These are phyloP conservation scores for Recurvomyces mirabilis DNA, from an alignment of 495 filamentous ascomycete species.

Conservation along the genomic window DNA sequence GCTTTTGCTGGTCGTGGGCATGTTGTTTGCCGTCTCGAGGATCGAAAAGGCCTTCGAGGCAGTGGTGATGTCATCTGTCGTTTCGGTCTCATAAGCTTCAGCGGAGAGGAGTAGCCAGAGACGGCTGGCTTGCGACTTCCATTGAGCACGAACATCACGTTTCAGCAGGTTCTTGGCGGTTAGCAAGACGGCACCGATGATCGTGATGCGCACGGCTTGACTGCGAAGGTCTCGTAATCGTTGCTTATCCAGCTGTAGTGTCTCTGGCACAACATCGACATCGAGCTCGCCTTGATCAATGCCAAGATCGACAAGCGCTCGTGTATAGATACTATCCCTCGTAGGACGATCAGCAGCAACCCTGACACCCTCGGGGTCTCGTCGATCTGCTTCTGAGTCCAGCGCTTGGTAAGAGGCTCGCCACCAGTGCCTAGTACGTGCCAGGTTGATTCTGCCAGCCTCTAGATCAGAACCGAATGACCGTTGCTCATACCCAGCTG, in stretches of 20 bases:
- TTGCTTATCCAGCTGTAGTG: slow-evolving; percentile 64
- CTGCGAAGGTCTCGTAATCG: slow-evolving; percentile 57
- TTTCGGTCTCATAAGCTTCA: slow-evolving; percentile 32
- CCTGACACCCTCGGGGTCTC: slow-evolving; percentile 59
- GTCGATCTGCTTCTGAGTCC: slow-evolving; percentile 55
- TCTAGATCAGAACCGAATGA: slow-evolving; percentile 62
- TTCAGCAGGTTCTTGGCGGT: slow-evolving; percentile 94
- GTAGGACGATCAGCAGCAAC: slow-evolving; percentile 42
- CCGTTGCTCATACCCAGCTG: slow-evolving; percentile 66
- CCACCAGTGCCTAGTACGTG: slow-evolving; percentile 63
- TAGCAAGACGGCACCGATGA: slow-evolving; percentile 68
- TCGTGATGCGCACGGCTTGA: slow-evolving; percentile 61
- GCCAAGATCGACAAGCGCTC: slow-evolving; percentile 54
- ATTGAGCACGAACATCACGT: slow-evolving; percentile 77
- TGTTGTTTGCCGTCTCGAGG: slow-evolving; percentile 66
- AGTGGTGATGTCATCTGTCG: slow-evolving; percentile 35
- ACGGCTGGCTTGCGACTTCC: slow-evolving; percentile 76
- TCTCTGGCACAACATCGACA: slow-evolving; percentile 63
- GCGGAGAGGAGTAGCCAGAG: slow-evolving; percentile 40
- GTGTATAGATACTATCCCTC: slow-evolving; percentile 65
- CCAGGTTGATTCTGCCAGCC: slow-evolving; percentile 44
- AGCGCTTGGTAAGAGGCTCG: slow-evolving; percentile 54
- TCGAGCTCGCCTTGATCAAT: slow-evolving; percentile 49
- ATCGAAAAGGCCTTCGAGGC: slow-evolving; percentile 48
- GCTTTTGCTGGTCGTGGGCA: slow-evolving; percentile 55